Evolutionary conservation across 179 eudicot species (phyloP).

Genomic region (Beta lomatogona): DNA sequence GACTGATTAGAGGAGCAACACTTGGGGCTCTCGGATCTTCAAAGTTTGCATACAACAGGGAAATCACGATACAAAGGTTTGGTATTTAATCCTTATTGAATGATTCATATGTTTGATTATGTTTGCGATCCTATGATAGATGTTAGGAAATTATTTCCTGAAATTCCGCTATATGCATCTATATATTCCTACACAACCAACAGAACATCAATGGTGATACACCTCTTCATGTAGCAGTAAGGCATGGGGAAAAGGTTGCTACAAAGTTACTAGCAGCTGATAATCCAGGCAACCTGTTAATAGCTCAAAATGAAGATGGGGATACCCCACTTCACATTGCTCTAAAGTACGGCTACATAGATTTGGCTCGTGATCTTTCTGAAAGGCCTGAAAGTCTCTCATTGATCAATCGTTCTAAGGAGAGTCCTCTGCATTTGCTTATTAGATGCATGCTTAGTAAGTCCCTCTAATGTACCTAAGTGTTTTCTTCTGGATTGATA

Average conservation of each 20-base stretch:
- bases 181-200: too few relatives aligned
- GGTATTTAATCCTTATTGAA: too few relatives aligned
- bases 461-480: not conserved
- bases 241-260: not conserved
- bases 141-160: too few relatives aligned
- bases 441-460: not conserved
- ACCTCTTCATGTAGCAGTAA: slow-evolving; percentile 6
- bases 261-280: not conserved
- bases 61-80: too few relatives aligned
- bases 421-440: slow-evolving; percentile 16
- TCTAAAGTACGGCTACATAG: not conserved
- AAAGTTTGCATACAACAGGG: too few relatives aligned
- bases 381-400: not conserved
- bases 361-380: not conserved
- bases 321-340: slow-evolving; percentile 18
- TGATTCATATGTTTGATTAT: too few relatives aligned
- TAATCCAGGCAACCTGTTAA: not conserved
- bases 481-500: too few relatives aligned
- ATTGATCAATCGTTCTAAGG: not conserved
- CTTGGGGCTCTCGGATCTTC: too few relatives aligned
- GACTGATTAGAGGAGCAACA: too few relatives aligned
- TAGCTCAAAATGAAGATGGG: not conserved
- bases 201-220: slow-evolving; percentile 4
- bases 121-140: too few relatives aligned
- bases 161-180: too few relatives aligned